These are phyloP conservation scores for Calonectria naviculata DNA, from an alignment of 2,329 filamentous ascomycete genomes.

Conservation along the genomic window DNA sequence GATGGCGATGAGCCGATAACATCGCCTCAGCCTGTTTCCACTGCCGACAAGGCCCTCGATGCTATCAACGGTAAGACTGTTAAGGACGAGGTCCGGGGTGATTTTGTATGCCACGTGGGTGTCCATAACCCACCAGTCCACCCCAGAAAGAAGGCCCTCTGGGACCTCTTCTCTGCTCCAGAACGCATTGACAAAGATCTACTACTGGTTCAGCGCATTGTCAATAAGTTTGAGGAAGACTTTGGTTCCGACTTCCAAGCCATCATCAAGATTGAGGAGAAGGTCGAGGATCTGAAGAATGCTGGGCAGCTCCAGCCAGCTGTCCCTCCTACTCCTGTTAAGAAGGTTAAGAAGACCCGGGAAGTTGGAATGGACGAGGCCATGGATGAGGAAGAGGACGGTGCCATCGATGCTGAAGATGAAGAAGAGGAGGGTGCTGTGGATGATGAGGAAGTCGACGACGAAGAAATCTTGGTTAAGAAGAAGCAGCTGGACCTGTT, in stretches of 20 bases:
- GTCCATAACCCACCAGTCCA: conserved; percentile 90
- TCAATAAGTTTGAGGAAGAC: conserved; percentile 86
- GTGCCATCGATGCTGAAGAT: conserved; percentile 78
- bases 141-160: conserved; percentile 92
- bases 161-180: conserved; percentile 95
- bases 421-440: conserved; percentile 84
- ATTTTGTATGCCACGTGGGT: conserved; percentile 97
- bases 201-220: conserved; percentile 82
- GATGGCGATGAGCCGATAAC: conserved; percentile 69
- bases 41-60: conserved; percentile 88
- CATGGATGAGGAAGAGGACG: conserved; percentile 73
- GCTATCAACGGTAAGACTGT: conserved; percentile 99
- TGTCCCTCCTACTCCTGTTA: conserved; percentile 60
- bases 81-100: conserved; percentile 90
- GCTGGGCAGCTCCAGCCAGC: conserved; percentile 82
- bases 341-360: conserved; percentile 71
- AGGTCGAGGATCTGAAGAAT: conserved; percentile 82
- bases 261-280: conserved; percentile 83
- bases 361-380: conserved; percentile 70
- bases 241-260: conserved; percentile 83
- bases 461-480: conserved; percentile 88
- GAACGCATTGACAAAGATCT: conserved; percentile 94
- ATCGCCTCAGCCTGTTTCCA: conserved; percentile 63
- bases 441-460: conserved; percentile 88
- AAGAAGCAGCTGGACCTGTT: conserved; percentile 97